Base-by-base conservation (phyloP, 768 basidiomycete genomes). In the Paxillus ammoniavirescens region DNA sequence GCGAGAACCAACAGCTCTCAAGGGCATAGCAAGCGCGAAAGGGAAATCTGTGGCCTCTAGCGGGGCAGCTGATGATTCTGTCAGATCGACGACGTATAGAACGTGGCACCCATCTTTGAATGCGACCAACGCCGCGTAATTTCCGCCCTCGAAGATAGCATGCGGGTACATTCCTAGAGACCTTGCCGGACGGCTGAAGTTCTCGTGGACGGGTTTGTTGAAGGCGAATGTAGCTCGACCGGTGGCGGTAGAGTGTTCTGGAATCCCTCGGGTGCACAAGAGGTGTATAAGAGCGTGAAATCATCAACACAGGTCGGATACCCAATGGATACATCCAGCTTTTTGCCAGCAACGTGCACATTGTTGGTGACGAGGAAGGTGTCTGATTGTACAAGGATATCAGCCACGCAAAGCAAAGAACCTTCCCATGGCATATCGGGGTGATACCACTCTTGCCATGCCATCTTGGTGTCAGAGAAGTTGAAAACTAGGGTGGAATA, bases 371-470 rank as follows among this genome's bases (percentile, higher is more conserved):
- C 47, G 7, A 57, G 43, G n/a, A 80, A 23, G 8, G 1, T 36
- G 6, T 42, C 51, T 0, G 8, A 8, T 0, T 42, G 9, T 14
- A 49, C 12, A 4, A 31, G 17, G 10, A 84, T 66, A 9, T 77
- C 68, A 0, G 78, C 85, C 42, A 83, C 63, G 60, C 75, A 73
- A 55, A 89, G 69, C 52, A 79, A 68, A 7, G 75, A 69, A 13
- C 81, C 82, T 60, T 84, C 77, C 84, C 84, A 90, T 4, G 87
- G 81, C 83, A 85, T 83, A 57, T 82, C 75, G 0, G 83, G 83
- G 37, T 83, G 82, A 52, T 63, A 71, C 87, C 87, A 89, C 53
- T 83, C 72, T 44, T 81, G 72, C 82, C 83, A 91, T 0, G 74
- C 76, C 5, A 89, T 59, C 50, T 71, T 73, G 30, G 58, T 70